Base-by-base conservation (phyloP, 2,329 filamentous ascomycete species). In the Phialemonium atrogriseum region DNA sequence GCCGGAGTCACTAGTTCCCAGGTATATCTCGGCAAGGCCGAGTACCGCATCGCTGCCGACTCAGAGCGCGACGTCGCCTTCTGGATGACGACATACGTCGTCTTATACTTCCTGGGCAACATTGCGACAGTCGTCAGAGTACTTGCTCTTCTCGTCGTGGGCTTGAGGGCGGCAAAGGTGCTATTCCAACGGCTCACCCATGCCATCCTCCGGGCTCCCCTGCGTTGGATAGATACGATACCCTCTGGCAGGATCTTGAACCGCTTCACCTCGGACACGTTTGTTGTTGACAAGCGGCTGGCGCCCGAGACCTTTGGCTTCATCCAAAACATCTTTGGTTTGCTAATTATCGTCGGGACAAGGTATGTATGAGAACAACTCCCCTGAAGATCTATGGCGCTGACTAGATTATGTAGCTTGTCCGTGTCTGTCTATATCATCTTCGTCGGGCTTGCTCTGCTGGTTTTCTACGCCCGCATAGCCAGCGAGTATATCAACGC, bases 201-300 rank as follows among this genome's bases (percentile, higher is more conserved):
- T 27, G 45, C 53, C 4, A 51, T 64, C 16, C 49, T 64, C 10
- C 50, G 53, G 7, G 59, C 60, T 6, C 59, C 59, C 8, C 44
- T 64, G 9, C 47, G 51, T 22, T 60, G 55, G 55, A 44, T 60
- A 10, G 60, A 65, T 36, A 60, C 55, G 0, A 44, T 57, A 1
- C 60, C 60, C 4, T 44, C 55, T 0, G 61, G 61, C 5, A 52
- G 59, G n/a, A 51, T 65, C 18, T 42, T 64, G 24, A 64, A 65
- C 41, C 54, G 61, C 5, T 63, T 64, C 34, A 57, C 54, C 0
- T 50, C 51, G 1, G 61, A 65, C 38, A 56, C 56, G 4, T 55
- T 53, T 22, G 46, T 51, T 9, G 42, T 64, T 6, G 61, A 65
- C 35, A 43, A 45, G n/a, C 45, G 50, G 2, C 43, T 60, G 5